Evolutionary conservation across 208 protist genomes (phyloP).

Genomic region (Acanthamoeba triangularis): DNA sequence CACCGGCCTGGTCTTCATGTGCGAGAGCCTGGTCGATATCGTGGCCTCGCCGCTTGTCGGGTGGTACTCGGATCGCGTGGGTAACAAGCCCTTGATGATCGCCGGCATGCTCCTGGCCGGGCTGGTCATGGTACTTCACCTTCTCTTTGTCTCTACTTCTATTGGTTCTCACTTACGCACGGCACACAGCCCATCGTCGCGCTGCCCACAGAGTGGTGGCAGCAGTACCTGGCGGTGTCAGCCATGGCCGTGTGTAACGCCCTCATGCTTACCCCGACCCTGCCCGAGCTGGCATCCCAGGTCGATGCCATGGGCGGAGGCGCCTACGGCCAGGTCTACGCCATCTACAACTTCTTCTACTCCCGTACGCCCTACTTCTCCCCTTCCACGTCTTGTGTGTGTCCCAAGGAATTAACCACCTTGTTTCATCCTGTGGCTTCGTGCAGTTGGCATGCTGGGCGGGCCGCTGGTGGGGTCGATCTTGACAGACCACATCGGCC

Average conservation of each 20-base stretch:
- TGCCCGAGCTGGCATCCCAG: neutral
- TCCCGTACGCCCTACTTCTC: neutral
- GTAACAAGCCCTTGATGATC: neutral
- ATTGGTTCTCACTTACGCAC: neutral
- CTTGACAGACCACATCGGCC: neutral
- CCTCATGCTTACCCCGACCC: neutral
- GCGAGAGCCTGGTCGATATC: constrained; percentile 10
- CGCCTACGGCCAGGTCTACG: constrained; percentile 28
- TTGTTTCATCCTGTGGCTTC: no score
- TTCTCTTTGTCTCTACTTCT: neutral
- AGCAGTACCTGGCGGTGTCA: constrained; percentile 4
- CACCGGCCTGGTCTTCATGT: constrained; percentile 10
- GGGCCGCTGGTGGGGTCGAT: neutral
- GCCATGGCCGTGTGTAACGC: constrained; percentile 14
- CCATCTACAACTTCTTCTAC: constrained; percentile 53
- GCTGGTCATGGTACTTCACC: neutral
- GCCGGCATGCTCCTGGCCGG: constrained; percentile 1
- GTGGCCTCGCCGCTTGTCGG: neutral
- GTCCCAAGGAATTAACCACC: neutral
- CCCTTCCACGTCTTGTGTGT: neutral
- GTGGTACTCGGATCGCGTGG: neutral
- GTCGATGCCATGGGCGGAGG: constrained; percentile 22
- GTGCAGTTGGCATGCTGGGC: constrained; percentile 1
- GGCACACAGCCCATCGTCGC: neutral
- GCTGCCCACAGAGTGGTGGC: constrained; percentile 21